Conservation (phyloP, 1,139 yeast species). For the Debaryomyces nepalensis region DNA sequence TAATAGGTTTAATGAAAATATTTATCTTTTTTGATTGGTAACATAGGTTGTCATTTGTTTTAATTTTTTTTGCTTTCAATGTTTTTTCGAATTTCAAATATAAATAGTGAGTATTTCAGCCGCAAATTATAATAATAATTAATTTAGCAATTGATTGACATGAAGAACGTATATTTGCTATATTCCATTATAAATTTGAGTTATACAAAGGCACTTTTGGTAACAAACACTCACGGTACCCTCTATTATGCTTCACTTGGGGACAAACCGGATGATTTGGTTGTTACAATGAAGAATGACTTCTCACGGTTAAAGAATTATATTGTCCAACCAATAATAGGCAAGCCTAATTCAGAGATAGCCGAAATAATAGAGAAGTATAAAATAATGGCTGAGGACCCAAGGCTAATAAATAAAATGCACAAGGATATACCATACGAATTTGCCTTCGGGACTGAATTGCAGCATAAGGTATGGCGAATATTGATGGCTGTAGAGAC, state of each 20-base stretch:
- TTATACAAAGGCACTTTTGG: constrained; percentile 21
- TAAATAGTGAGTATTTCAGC: not conserved
- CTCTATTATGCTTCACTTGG: constrained; percentile 31
- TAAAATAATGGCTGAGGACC: constrained; percentile 19
- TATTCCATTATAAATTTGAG: constrained; percentile 1
- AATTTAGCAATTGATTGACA: too few species aligned
- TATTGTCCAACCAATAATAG: constrained; percentile 14
- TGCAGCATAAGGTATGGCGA: constrained; percentile 30
- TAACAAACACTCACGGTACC: constrained; percentile 22
- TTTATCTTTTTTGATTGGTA: too few species aligned
- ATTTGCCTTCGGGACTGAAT: constrained; percentile 28
- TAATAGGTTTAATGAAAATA: too few species aligned
- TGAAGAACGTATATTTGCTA: constrained; percentile 5
- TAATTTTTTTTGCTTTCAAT: not conserved
- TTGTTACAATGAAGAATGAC: constrained; percentile 21
- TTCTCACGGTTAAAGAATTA: constrained; percentile 17
- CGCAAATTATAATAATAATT: too few species aligned
- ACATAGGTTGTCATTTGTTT: too few species aligned
- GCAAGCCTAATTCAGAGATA: constrained; percentile 14
- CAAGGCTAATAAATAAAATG: constrained; percentile 14
- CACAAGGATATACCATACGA: constrained; percentile 16
- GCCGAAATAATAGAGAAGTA: constrained; percentile 19
- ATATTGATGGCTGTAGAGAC: constrained; percentile 19
- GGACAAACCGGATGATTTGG: constrained; percentile 13
- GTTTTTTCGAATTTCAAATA: too few species aligned